A percentile compares a stretch with the other conserved stretches of the same genome.
Conservation (phyloP, 345 rosid genomes). For the Gynandropsis gynandra region DNA sequence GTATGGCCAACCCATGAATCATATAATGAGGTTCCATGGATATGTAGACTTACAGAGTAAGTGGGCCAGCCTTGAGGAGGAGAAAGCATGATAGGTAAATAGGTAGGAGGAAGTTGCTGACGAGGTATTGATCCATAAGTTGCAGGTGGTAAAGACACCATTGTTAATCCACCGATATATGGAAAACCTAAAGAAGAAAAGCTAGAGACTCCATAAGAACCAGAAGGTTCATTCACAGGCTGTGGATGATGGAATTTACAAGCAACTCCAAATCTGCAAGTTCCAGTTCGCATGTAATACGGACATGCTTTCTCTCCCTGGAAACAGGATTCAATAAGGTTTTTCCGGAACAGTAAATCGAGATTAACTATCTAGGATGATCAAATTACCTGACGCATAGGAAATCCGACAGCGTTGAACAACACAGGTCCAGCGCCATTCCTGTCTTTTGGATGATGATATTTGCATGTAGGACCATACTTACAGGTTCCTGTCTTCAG, state of each 20-base stretch:
- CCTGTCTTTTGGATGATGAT: slow-evolving; percentile 82
- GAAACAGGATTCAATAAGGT: slow-evolving; percentile 11
- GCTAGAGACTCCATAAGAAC: slow-evolving; percentile 37
- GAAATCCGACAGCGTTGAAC: slow-evolving; percentile 58
- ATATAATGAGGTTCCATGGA: background rate
- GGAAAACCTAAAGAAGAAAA: slow-evolving; percentile 47
- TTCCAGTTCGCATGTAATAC: slow-evolving; percentile 60
- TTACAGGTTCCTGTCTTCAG: slow-evolving; percentile 82
- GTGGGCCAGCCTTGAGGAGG: slow-evolving; percentile 65
- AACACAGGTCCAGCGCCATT: slow-evolving; percentile 70
- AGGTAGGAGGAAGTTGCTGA: slow-evolving; percentile 42
- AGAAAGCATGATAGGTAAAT: slow-evolving; percentile 55
- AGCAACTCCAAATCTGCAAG: slow-evolving; percentile 67
- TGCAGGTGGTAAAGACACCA: slow-evolving; percentile 46
- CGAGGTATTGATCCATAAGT: slow-evolving; percentile 47
- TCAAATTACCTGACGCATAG: slow-evolving; percentile 65
- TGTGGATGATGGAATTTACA: slow-evolving; percentile 90
- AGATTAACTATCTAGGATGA: background rate
- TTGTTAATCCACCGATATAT: slow-evolving; percentile 46
- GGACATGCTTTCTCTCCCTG: slow-evolving; percentile 80
- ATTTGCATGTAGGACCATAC: slow-evolving; percentile 76
- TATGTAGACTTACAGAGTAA: slow-evolving; percentile 44
- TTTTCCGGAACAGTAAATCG: slow-evolving; percentile 4
- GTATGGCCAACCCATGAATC: no score
- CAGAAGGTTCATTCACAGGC: slow-evolving; percentile 43